Percentiles rank a stretch among this genome's conserved stretches.
Conservation (phyloP, 1,139 yeast genomes). For the Pneumocystis murina region DNA sequence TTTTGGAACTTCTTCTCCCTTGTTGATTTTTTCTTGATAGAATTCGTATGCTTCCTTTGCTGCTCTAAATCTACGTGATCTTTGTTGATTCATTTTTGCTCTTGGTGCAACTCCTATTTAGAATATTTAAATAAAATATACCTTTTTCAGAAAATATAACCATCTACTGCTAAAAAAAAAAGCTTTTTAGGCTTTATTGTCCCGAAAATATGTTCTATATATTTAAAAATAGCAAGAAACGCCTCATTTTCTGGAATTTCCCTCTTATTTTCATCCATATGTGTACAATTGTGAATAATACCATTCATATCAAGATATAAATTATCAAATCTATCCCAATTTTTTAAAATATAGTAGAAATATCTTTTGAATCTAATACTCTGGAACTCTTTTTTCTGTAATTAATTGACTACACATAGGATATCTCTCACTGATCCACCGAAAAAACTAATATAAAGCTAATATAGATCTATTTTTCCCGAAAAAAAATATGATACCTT, state of each 20-base stretch:
- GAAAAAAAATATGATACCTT: neutral
- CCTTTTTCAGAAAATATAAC: conserved; percentile 22
- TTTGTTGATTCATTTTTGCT: conserved; percentile 97
- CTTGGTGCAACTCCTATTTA: conserved; percentile 64
- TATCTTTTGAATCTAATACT: conserved; percentile 23
- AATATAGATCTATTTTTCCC: neutral
- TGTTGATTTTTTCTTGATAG: conserved; percentile 44
- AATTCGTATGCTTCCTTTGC: conserved; percentile 80
- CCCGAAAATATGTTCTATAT: conserved; percentile 83
- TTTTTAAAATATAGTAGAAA: neutral
- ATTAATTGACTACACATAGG: conserved; percentile 83
- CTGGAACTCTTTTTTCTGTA: conserved; percentile 76
- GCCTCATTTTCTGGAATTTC: conserved; percentile 79
- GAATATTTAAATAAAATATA: neutral
- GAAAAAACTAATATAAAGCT: conserved; percentile 44
- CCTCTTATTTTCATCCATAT: conserved; percentile 35
- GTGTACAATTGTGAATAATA: conserved; percentile 85
- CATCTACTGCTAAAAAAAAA: conserved; percentile 96
- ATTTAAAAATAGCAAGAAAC: conserved; percentile 82
- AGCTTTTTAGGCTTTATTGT: conserved; percentile 74
- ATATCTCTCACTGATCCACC: conserved; percentile 98
- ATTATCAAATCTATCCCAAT: conserved; percentile 49
- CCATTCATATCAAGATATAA: conserved; percentile 95
- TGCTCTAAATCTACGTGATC: conserved; percentile 88
- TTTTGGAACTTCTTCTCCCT: conserved; percentile 47